phyloP scores from a whole-genome alignment of 768 basidiomycete species.

The Phlebiopsis flavidoalba region DNA sequence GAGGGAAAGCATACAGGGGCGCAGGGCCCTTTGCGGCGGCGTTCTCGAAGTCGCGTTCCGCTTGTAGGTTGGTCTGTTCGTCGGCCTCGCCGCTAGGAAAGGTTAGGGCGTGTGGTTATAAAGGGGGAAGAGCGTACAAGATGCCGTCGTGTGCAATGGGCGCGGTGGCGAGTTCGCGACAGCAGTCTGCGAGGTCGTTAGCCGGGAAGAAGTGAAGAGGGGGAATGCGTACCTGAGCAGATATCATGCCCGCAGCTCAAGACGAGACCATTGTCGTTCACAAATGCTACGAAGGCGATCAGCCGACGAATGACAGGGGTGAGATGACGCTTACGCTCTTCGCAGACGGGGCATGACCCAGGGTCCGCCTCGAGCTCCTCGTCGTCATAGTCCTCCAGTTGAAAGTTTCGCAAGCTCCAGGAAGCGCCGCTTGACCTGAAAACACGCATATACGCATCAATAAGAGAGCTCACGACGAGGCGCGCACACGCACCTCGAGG shows the following conservation, averaged over 20 bases:
- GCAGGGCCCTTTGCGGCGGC: slow-evolving; percentile 52
- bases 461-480: background rate
- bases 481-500: slow-evolving; percentile 10
- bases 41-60: slow-evolving; percentile 51
- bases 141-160: slow-evolving; percentile 52
- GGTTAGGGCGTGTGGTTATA: background rate
- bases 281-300: slow-evolving; percentile 33
- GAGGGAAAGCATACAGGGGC: slow-evolving; percentile 43
- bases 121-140: slow-evolving; percentile 38
- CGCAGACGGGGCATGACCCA: slow-evolving; percentile 58
- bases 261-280: slow-evolving; percentile 49
- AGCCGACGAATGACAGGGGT: background rate
- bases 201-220: background rate
- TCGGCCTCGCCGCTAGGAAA: slow-evolving; percentile 43
- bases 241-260: slow-evolving; percentile 64
- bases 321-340: slow-evolving; percentile 40
- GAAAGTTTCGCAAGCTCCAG: slow-evolving; percentile 41
- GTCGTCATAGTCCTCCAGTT: slow-evolving; percentile 43
- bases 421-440: slow-evolving; percentile 30
- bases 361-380: slow-evolving; percentile 43
- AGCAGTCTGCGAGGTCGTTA: slow-evolving; percentile 38
- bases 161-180: slow-evolving; percentile 46
- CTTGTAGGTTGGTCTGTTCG: slow-evolving; percentile 49
- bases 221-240: slow-evolving; percentile 42
- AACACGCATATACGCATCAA: background rate